Evolutionary conservation across 2,329 filamentous ascomycete species (phyloP), one percentile per base, ranked within the genome.

Genomic region (Aspergillus candidus): DNA sequence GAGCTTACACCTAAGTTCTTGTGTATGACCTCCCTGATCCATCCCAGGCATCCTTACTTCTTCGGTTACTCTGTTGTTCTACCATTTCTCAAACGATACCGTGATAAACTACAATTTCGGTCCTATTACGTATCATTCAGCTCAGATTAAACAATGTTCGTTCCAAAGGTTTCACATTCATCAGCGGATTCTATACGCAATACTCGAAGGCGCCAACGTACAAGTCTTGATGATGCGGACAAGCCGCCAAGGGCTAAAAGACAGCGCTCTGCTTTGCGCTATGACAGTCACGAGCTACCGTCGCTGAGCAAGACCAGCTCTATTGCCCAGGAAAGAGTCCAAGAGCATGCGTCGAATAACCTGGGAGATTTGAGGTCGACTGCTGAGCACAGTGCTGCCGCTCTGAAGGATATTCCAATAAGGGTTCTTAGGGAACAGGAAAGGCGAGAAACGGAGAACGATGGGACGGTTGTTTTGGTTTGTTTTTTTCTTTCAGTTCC

Each of bases 241-340:
- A 69, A 71, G 34, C 63, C 66, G 39, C 71, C 70, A 13, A 67
- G 64, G 46, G 64, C 72, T 11, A 74, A 74, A 56, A 65, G 70
- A 51, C 69, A 72, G 50, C 64, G 71, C 47, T 72, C 71, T n/a
- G 60, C 58, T 31, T 51, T 72, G 32, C 64, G 65, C 8, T 59
- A 65, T 50, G 59, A 64, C 40, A 60, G 58, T n/a, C 52, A 59
- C 32, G 60, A 67, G 35, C 51, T 57, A 35, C 52, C 46, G 47
- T 46, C 59, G 35, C 44, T 52, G 32, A 46, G 36, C 29, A 48
- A 48, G 7, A 43, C 50, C 8, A 6, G 22, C 8, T 27, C 22
- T 10, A 27, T 8, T 27, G 6, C 22, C 22, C 22, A 27, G 22
- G 22, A 27, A 10, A 27, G 22, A 27, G 22, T 3, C 22, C 22